Base-by-base conservation (phyloP, 1,139 yeast genomes). In the Geotrichum histeridarum region DNA sequence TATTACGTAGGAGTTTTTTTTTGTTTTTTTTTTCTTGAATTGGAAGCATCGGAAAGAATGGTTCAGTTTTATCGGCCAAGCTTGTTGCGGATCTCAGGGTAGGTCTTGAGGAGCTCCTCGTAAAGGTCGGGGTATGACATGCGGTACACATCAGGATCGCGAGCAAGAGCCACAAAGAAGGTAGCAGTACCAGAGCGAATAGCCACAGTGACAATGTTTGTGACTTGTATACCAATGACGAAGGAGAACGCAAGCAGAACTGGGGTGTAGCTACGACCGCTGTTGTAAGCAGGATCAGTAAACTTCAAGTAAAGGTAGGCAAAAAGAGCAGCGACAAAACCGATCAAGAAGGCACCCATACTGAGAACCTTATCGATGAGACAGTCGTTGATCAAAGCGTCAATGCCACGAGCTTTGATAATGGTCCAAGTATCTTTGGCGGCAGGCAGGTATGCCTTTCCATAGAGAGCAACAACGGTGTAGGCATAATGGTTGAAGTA, bases 401-500 rank as follows among this genome's bases (percentile, higher is more conserved):
- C 95, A 71, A 89, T 77, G 44, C 97, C 97, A 68, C 88, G 86
- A 66, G 77, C 81, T 64, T 85, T 79, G 61, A 91, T 70, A 69
- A 91, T 77, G 61, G 83, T 80, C 81, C 91, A 86, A 0, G 97
- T 86, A 58, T 88, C 94, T 63, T 77, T 84, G 1, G 96, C 94
- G 0, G 94, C 83, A 35, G 77, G 75, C 52, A 87, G 66, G 66
- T 90, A 91, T 38, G 82, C 76, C 64, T 84, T 84, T 54, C 97
- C 97, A 68, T 89, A 91, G 43, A 91, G 77, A 0, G 96, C 95
- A 64, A 91, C 78, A 64, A 84, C 89, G 41, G 94, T 84, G 69
- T 86, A 88, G 11, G 97, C 95, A 66, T 89, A 91, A 66, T 86
- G 93, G 72, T 91, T 90, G 73, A 91, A 90, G 75, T 87, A 91